A percentile compares a stretch with the other conserved stretches of the same genome.
phyloP scores from a whole-genome alignment of 1,284 basidiomycete species.

The Sanghuangporus baumii region DNA sequence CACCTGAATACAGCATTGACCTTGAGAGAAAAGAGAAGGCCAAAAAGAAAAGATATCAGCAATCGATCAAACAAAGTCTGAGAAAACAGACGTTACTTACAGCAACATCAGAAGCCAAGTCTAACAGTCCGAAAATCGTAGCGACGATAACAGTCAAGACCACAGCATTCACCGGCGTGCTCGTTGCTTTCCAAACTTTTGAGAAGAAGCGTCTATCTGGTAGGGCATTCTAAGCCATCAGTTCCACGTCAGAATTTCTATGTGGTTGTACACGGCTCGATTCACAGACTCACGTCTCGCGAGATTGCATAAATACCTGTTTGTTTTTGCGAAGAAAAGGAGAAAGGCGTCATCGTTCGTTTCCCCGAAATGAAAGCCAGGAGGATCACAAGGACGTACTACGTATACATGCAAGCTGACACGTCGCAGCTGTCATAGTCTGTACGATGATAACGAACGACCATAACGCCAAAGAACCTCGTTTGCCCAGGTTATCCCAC shows the following conservation, averaged over 20 bases:
- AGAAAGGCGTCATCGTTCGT: not conserved
- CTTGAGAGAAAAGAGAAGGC: not conserved
- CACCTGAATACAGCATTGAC: constrained; percentile 23
- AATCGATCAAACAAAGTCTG: not conserved
- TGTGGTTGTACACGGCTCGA: not conserved
- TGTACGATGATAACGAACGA: constrained; percentile 22
- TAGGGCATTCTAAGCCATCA: constrained; percentile 18
- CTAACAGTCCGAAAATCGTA: constrained; percentile 24
- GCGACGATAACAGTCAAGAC: constrained; percentile 21
- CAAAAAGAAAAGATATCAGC: not conserved
- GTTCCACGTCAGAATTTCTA: too few relatives aligned
- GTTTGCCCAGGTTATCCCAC: constrained; percentile 22
- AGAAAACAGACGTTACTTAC: constrained; percentile 6
- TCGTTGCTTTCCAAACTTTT: constrained; percentile 19
- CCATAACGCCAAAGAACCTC: constrained; percentile 20
- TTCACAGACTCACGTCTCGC: constrained; percentile 17
- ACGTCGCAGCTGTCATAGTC: constrained; percentile 20
- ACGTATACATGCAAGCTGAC: constrained; percentile 21
- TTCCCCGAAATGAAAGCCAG: not conserved
- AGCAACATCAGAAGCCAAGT: constrained; percentile 21
- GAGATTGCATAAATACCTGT: constrained; percentile 21
- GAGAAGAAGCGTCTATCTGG: constrained; percentile 19
- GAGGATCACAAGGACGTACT: constrained; percentile 11
- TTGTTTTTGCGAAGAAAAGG: not conserved
- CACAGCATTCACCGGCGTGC: constrained; percentile 23